phyloP scores from a whole-genome alignment of 306 rosid species.

The Medicago lupulina region DNA sequence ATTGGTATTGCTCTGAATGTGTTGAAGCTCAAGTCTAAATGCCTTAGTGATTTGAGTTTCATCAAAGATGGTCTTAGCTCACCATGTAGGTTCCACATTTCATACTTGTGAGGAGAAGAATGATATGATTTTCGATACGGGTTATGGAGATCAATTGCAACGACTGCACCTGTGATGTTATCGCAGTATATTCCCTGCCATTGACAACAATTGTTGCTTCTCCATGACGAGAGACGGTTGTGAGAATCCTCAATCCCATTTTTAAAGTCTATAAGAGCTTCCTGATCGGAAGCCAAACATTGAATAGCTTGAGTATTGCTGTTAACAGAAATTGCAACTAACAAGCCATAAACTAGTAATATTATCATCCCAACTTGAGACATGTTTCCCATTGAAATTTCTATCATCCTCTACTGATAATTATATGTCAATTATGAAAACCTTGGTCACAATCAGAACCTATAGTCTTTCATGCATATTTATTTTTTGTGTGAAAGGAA shows the following conservation, averaged over 20 bases:
- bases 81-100: constrained; percentile 48
- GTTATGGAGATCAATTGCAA: constrained; percentile 50
- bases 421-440: neutral
- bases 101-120: constrained; percentile 37
- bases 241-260: constrained; percentile 52
- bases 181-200: constrained; percentile 43
- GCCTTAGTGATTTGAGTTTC: constrained; percentile 47
- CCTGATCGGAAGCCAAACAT: constrained; percentile 46
- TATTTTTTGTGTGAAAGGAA: neutral
- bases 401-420: neutral
- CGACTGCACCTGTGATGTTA: constrained; percentile 47
- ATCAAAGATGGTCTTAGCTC: constrained; percentile 52
- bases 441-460: neutral
- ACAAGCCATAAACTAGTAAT: constrained; percentile 12
- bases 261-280: constrained; percentile 54
- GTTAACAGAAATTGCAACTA: neutral
- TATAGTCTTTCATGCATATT: neutral
- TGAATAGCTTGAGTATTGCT: constrained; percentile 1
- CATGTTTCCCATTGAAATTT: constrained; percentile 34
- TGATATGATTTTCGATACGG: constrained; percentile 1
- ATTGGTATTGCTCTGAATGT: constrained; percentile 41
- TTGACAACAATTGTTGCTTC: constrained; percentile 8
- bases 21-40: constrained; percentile 60
- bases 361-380: constrained; percentile 7
- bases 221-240: constrained; percentile 50